Base-by-base conservation (phyloP, 2,329 filamentous ascomycete genomes). In the Fusarium sp. region DNA sequence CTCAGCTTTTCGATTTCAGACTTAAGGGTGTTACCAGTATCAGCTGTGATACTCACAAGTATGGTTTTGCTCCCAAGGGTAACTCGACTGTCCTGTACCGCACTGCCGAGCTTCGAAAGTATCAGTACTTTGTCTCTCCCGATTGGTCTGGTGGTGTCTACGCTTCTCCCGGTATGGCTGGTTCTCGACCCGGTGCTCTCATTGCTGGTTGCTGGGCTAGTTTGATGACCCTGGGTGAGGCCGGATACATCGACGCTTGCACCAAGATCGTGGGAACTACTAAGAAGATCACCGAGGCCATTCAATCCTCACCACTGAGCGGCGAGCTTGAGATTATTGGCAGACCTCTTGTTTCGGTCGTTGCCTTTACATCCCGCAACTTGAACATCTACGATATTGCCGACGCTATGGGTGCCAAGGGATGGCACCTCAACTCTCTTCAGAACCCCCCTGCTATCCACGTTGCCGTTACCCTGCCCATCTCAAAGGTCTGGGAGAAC, bases 81-180 rank as follows among this genome's bases (percentile, higher is more conserved):
- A 99, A 97, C 87, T 96, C 93, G 57, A 96, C 94, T 3, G 88
- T 97, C 18, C 87, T 99, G 45, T 99, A 99, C 87, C 94, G 96
- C 76, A 93, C 90, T 49, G 88, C 91, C 38, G 84, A 89, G 50
- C 89, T 97, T 73, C 91, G 96, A 75, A 90, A 90, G 63, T 95
- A 97, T 82, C 96, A 99, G 83, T 99, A 99, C 87, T 99, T 97
- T 82, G 92, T 99, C 80, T 94, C 92, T 36, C 92, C 96, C 11
- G 93, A 97, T 83, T 99, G 96, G 96, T 91, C 93, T 14, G 96
- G 96, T 66, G 96, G 96, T 77, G 94, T 99, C 13, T 99, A 99
- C 81, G 96, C 94, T 44, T 97, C 93, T 3, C 96, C 96, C 0
- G 93, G 92, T 9, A 93, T 98, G 57, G 95, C 96, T 2, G 96